Conservation (phyloP, 306 rosid genomes). For the Urtica urens region DNA sequence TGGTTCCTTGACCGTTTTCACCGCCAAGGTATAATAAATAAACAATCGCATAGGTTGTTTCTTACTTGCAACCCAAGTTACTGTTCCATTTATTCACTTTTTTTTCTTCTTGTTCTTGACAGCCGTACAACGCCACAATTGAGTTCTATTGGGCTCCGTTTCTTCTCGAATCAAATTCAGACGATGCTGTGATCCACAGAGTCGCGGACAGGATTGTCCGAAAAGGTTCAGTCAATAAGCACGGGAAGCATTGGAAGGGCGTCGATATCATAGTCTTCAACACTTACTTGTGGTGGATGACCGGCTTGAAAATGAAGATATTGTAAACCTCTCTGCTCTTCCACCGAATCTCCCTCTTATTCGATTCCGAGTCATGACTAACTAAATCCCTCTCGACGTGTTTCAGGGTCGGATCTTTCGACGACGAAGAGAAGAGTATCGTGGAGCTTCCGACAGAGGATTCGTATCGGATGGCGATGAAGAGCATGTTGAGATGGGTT, state of each 20-base stretch:
- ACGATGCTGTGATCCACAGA: conserved; percentile 66
- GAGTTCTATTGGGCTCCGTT: conserved; percentile 99
- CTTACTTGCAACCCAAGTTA: neutral
- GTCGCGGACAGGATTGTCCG: conserved; percentile 68
- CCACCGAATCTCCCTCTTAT: neutral
- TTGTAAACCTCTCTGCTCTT: conserved; percentile 29
- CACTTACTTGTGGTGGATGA: conserved; percentile 98
- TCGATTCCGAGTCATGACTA: neutral
- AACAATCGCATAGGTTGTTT: neutral
- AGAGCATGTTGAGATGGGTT: conserved; percentile 88
- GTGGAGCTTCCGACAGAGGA: conserved; percentile 60
- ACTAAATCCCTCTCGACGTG: neutral
- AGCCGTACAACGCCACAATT: conserved; percentile 87
- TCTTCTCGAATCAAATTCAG: conserved; percentile 80
- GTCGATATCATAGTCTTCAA: conserved; percentile 76
- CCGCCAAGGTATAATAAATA: conserved; percentile 58
- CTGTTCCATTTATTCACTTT: neutral
- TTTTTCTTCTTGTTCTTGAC: neutral
- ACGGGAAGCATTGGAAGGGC: conserved; percentile 77
- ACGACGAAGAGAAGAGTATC: conserved; percentile 67
- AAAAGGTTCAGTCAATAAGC: conserved; percentile 81
- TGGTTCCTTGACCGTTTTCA: conserved; percentile 78
- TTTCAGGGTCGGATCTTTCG: conserved; percentile 70
- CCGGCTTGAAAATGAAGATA: conserved; percentile 71
- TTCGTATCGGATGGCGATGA: conserved; percentile 94